These are phyloP conservation scores for Triticum turgidum DNA, from an alignment of 176 grass and related monocot genomes.

Conservation along the genomic window DNA sequence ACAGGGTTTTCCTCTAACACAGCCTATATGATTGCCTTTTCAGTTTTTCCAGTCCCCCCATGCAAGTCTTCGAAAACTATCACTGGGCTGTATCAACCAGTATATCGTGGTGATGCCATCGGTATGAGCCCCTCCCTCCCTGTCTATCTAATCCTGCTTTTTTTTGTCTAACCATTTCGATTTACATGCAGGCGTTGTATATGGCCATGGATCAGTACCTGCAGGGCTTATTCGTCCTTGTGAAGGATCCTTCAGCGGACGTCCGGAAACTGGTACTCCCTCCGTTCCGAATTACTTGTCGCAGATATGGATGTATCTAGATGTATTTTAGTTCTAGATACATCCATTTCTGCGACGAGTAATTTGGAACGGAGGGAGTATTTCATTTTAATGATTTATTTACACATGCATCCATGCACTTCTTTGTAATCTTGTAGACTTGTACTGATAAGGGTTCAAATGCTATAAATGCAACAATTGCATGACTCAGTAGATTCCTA, in stretches of 20 bases:
- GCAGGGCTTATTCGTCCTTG: constrained; percentile 92
- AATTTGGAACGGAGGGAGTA: background rate
- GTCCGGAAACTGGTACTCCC: constrained; percentile 77
- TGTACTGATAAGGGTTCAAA: constrained; percentile 1
- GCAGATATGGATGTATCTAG: too few relatives aligned
- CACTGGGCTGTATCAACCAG: constrained; percentile 88
- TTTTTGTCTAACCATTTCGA: constrained; percentile 18
- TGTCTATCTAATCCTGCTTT: constrained; percentile 17
- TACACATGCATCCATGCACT: background rate
- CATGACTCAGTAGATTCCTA: constrained; percentile 9
- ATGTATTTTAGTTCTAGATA: too few relatives aligned
- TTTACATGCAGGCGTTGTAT: constrained; percentile 62
- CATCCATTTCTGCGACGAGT: too few relatives aligned
- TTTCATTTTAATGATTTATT: background rate
- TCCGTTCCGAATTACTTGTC: too few relatives aligned
- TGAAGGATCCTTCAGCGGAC: constrained; percentile 76
- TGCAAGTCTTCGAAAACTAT: constrained; percentile 77
- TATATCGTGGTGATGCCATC: constrained; percentile 90
- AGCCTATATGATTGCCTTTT: background rate
- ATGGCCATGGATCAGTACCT: constrained; percentile 98
- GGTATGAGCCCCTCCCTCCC: constrained; percentile 35
- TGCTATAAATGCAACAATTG: background rate
- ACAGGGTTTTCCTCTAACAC: background rate
- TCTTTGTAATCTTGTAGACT: constrained; percentile 24
- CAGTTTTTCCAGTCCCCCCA: constrained; percentile 96